Percentiles rank a stretch among this genome's conserved stretches.
These are phyloP conservation scores for Phlebiopsis flavidoalba DNA, from an alignment of 768 basidiomycete genomes.

Conservation along the genomic window DNA sequence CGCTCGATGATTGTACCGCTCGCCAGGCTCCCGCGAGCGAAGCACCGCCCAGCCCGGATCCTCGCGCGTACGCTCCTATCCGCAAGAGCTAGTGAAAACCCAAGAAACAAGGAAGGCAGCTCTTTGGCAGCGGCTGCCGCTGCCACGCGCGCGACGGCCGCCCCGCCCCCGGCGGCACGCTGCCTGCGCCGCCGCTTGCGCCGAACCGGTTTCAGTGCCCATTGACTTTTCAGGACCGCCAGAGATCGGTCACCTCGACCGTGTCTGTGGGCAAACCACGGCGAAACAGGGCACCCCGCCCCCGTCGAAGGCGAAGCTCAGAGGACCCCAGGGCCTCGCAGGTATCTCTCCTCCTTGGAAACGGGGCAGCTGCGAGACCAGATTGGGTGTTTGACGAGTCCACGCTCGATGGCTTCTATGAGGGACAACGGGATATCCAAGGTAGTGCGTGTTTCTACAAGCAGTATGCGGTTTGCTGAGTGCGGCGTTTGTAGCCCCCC, in stretches of 20 bases:
- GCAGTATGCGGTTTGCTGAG: background rate
- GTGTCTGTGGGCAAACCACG: conserved; percentile 12
- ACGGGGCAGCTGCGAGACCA: conserved; percentile 10
- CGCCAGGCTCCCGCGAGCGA: conserved; percentile 83
- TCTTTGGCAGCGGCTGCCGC: no score
- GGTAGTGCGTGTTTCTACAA: background rate
- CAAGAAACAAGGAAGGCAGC: conserved; percentile 34
- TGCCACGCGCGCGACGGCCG: conserved; percentile 33
- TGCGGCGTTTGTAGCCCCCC: conserved; percentile 30
- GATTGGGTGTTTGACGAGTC: conserved; percentile 26
- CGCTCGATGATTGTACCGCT: conserved; percentile 85
- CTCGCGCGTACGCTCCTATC: conserved; percentile 80
- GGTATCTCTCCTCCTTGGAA: background rate
- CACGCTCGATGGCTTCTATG: conserved; percentile 24
- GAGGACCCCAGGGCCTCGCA: background rate
- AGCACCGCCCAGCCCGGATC: no score
- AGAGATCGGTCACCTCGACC: conserved; percentile 12
- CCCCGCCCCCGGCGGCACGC: conserved; percentile 19
- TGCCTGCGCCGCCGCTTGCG: conserved; percentile 33
- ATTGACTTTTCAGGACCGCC: conserved; percentile 5
- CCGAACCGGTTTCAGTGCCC: conserved; percentile 5
- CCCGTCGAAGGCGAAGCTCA: conserved; percentile 18
- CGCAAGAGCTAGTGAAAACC: conserved; percentile 82
- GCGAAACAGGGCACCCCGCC: conserved; percentile 17
- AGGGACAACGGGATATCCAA: conserved; percentile 12